These are phyloP conservation scores for Naumovozyma castellii DNA, from an alignment of 805 yeast species.

Conservation along the genomic window DNA sequence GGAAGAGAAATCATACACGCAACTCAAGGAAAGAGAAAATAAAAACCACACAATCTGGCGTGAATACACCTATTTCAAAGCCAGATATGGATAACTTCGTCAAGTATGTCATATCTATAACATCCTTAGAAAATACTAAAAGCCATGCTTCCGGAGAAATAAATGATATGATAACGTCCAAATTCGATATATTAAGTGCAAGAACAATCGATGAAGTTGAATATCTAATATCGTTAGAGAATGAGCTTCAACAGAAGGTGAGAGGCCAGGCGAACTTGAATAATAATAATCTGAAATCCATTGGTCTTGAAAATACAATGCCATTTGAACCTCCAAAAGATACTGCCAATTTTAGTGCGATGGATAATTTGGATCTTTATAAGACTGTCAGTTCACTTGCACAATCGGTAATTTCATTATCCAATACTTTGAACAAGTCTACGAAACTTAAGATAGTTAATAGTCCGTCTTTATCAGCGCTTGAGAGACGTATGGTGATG, in stretches of 20 bases:
- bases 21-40: not conserved
- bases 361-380: constrained; percentile 29
- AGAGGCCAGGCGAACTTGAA: not conserved
- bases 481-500: constrained; percentile 19
- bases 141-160: constrained; percentile 9
- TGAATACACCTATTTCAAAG: constrained; percentile 11
- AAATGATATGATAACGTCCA: constrained; percentile 15
- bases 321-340: constrained; percentile 1
- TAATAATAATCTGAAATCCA: not conserved
- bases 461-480: constrained; percentile 15
- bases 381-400: constrained; percentile 29
- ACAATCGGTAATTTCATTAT: constrained; percentile 28
- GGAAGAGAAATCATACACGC: constrained; percentile 23
- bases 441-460: constrained; percentile 3
- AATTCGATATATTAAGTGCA: constrained; percentile 59
- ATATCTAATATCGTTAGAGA: constrained; percentile 40
- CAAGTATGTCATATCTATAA: constrained; percentile 29
- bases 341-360: constrained; percentile 17
- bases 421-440: constrained; percentile 20
- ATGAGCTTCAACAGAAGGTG: constrained; percentile 22
- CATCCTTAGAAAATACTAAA: constrained; percentile 20
- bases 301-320: not conserved
- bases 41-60: constrained; percentile 9
- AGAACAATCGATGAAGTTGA: constrained; percentile 63
- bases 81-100: constrained; percentile 32